Percentiles rank a stretch among this genome's conserved stretches.
Evolutionary conservation across 495 filamentous ascomycete genomes (phyloP).

Genomic region (Aspergillus asperescens): DNA sequence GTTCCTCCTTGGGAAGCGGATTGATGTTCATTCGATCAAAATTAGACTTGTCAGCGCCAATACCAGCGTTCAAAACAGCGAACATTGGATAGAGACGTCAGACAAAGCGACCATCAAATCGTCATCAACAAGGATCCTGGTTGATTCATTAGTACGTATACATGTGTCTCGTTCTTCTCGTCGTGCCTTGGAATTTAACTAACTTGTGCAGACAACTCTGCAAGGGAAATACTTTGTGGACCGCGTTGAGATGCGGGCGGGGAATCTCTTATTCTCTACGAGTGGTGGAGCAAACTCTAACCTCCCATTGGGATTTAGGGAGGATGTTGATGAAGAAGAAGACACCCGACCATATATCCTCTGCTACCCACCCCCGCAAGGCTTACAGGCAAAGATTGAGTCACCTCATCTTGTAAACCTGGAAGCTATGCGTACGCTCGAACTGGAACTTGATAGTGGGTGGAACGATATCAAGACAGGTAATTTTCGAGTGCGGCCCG

Average conservation of each 20-base stretch:
- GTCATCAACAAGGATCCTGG: conserved; percentile 32
- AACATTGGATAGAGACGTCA: conserved; percentile 40
- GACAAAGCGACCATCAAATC: conserved; percentile 34
- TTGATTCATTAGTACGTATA: conserved; percentile 37
- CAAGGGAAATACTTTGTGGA: conserved; percentile 74
- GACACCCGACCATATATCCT: conserved; percentile 41
- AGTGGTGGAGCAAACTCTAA: conserved; percentile 28
- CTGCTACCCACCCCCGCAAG: conserved; percentile 45
- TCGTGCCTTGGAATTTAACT: conserved; percentile 17
- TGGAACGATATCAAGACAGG: conserved; percentile 67
- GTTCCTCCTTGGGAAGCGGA: conserved; percentile 65
- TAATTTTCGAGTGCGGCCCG: conserved; percentile 69
- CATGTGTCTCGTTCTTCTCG: neutral
- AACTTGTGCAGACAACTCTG: conserved; percentile 50
- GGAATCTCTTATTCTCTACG: conserved; percentile 60
- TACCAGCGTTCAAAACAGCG: conserved; percentile 27
- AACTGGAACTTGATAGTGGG: conserved; percentile 68
- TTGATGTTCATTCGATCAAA: conserved; percentile 61
- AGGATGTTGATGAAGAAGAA: conserved; percentile 36
- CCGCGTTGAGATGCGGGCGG: conserved; percentile 59
- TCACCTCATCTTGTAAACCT: conserved; percentile 56
- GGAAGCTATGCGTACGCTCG: conserved; percentile 67
- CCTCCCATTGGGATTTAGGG: conserved; percentile 36
- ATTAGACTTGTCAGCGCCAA: conserved; percentile 52
- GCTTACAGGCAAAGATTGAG: conserved; percentile 46